Evolutionary conservation across 495 filamentous ascomycete genomes (phyloP).

Genomic region (Penicillium coprophilum): DNA sequence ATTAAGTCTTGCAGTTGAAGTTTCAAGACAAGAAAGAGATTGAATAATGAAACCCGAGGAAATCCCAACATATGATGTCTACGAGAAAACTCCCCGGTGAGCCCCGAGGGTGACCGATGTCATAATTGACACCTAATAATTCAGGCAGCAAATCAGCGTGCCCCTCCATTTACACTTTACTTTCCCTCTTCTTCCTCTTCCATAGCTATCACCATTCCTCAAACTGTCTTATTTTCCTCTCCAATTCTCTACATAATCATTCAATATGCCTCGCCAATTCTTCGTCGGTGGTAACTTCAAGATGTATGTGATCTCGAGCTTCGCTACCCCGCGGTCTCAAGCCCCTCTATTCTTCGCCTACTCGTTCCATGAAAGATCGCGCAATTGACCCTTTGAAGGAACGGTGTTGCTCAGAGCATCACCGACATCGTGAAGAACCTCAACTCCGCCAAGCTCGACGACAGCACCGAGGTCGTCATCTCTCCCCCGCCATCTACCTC

Average conservation of each 20-base stretch:
- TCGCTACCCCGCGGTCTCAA: conserved; percentile 21
- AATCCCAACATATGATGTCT: too few species aligned
- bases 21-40: too few species aligned
- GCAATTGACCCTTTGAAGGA: conserved; percentile 56
- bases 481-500: conserved; percentile 90
- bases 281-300: conserved; percentile 99
- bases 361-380: conserved; percentile 6
- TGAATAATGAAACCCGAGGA: too few species aligned
- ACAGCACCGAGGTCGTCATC: conserved; percentile 77
- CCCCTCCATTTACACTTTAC: conserved; percentile 16
- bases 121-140: conserved; percentile 7
- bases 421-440: conserved; percentile 84
- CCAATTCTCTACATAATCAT: conserved; percentile 10
- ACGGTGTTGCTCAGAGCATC: conserved; percentile 84
- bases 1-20: too few species aligned
- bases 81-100: neutral
- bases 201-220: conserved; percentile 14
- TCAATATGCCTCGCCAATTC: conserved; percentile 89
- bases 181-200: conserved; percentile 12
- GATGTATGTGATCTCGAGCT: conserved; percentile 60
- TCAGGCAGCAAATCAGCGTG: conserved; percentile 2
- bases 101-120: neutral
- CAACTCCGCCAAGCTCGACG: conserved; percentile 66
- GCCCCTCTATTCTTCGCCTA: conserved; percentile 18
- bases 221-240: conserved; percentile 12